Base-by-base conservation (phyloP, 257 asterid genomes). In the Cynanchum wilfordii region DNA sequence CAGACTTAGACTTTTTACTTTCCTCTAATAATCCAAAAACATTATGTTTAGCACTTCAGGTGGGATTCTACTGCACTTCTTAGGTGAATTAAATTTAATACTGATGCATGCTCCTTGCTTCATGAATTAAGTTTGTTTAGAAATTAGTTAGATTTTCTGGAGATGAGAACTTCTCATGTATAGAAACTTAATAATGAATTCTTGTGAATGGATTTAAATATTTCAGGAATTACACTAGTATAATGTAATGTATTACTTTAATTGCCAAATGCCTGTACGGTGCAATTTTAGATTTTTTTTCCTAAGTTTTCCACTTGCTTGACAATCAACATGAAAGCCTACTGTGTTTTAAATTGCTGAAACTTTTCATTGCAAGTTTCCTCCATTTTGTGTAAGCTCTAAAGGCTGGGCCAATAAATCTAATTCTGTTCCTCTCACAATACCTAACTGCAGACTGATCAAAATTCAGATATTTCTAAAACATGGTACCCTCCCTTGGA, bases 401-500 rank as follows among this genome's bases (percentile, higher is more conserved):
- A 66, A 44, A 40, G 56, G 50, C 33, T 60, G 44, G 8, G 62
- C 54, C 71, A 66, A 54, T 73, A 30, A 51, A 45, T 62, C 54
- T 56, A 63, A 54, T 69, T 74, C 40, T 49, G 69, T 71, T 80
- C 38, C 70, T 69, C 73, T 73, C 24, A 2, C 73, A 54, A 56
- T 40, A 58, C 62, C 75, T 57, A 67, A 63, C 66, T 80, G 84
- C 95, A 92, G 98, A 78, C 82, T 80, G 90, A 84, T 76, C 92
- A 86, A 79, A 86, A 81, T 79, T 82, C 88, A 70, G 96, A 93
- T 83, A 83, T 82, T 68, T 84, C 94, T 36, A 84, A 68, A 74
- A 87, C 93, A 49, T 95, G 98, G 98, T 95, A 90, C 78, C 99
- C 98, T 75, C 96, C 99, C 42, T 90, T 95, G 74, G 99, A 95